Base-by-base conservation (phyloP, 2,329 filamentous ascomycete species). In the Rasamsonia emersonii region DNA sequence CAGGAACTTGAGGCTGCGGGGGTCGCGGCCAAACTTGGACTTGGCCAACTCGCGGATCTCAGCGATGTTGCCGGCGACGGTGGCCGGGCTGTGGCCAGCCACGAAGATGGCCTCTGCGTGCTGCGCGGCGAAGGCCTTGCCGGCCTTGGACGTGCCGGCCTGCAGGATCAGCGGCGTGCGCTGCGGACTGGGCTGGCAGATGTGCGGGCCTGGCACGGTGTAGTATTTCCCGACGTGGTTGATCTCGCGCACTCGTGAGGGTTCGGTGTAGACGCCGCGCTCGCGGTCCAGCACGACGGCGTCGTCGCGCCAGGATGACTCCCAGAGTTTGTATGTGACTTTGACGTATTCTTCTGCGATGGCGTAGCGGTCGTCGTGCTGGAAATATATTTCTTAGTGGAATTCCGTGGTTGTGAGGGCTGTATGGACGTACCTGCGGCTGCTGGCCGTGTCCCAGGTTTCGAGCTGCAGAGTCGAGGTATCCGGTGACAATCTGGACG, bases 91-190 rank as follows among this genome's bases (percentile, higher is more conserved):
- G 49, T 82, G 78, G 0, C 75, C 75, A 0, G 73, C 77, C 1
- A 82, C 70, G 44, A 84, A 84, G 30, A 84, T 78, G 2, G 71
- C 78, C 46, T 85, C 80, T 0, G 79, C 80, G 47, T 84, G 77
- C 42, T 77, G 72, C 0, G 78, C 76, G 0, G 77, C 78, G 43
- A 85, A 84, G 0, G 59, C 54, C 51, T 79, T 81, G 2, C 79
- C 79, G 0, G 77, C 68, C 30, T 67, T 71, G 0, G 75, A 80
- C 0, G 79, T 79, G 0, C 80, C 80, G 0, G 80, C 80, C 51
- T 85, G 80, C 3, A 84, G 64, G 4, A 84, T 67, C 2, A 84
- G 62, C 0, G 80, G 80, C 1, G 78, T 82, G 3, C 79, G 62
- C 44, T 85, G 80, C 0, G 77, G 78, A 29, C 70, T 71, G 0